Conservation (phyloP, 2,329 filamentous ascomycete genomes). For the Colletotrichum musicola region DNA sequence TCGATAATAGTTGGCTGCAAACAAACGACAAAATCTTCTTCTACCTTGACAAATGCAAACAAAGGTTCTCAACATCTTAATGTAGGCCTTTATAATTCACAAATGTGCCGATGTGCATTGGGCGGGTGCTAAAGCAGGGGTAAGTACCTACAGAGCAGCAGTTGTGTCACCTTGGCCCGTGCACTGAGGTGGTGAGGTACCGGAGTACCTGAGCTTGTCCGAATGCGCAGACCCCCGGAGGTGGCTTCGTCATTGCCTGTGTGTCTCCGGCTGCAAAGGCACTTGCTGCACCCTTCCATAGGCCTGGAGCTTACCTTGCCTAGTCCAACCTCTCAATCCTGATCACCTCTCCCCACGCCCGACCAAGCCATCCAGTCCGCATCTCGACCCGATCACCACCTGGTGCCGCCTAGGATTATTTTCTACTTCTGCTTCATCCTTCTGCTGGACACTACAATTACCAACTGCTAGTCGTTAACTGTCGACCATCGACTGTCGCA, state of each 20-base stretch:
- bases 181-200: constrained; percentile 5
- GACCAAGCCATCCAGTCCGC: constrained; percentile 21
- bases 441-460: not conserved
- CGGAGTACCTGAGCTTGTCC: constrained; percentile 13
- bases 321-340: constrained; percentile 34
- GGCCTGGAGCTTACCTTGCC: constrained; percentile 31
- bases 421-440: not conserved
- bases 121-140: constrained; percentile 36
- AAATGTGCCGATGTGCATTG: constrained; percentile 33
- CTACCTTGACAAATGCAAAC: not conserved
- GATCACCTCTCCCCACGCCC: constrained; percentile 33
- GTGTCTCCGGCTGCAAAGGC: constrained; percentile 27
- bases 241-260: constrained; percentile 39
- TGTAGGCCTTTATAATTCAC: constrained; percentile 17
- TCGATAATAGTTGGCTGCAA: not conserved
- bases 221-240: constrained; percentile 26
- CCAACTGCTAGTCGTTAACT: not conserved
- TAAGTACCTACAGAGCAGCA: constrained; percentile 15
- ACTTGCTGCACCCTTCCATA: constrained; percentile 33
- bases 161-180: constrained; percentile 30
- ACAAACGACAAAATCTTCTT: constrained; percentile 3
- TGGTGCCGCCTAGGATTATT: not conserved
- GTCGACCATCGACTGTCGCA: constrained; percentile 19
- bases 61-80: not conserved
- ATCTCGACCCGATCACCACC: constrained; percentile 18